These are phyloP conservation scores for Metrosideros polymorpha DNA, from an alignment of 441 rosid genomes.

Conservation along the genomic window DNA sequence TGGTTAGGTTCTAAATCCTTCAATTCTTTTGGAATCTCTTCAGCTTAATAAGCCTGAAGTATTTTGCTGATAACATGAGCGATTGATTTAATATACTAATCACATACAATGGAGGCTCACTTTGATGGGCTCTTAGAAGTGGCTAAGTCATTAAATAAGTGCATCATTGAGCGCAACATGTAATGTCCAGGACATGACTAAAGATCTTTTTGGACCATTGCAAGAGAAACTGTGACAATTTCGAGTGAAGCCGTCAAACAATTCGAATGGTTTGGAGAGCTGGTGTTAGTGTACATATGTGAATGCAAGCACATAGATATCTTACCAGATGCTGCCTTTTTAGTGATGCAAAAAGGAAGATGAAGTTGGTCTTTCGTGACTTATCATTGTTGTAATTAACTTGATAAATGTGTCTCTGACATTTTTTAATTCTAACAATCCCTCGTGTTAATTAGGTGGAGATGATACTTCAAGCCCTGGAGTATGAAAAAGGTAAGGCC, in stretches of 20 bases:
- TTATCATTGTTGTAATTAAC: neutral
- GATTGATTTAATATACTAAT: neutral
- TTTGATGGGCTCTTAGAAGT: neutral
- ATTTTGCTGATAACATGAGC: neutral
- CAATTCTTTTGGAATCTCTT: neutral
- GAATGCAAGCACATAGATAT: neutral
- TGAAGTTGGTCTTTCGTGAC: neutral
- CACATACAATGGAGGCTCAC: neutral
- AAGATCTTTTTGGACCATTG: neutral
- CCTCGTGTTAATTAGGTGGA: conserved; percentile 36
- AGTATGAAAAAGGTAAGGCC: conserved; percentile 60
- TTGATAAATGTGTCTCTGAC: neutral
- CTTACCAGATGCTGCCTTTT: neutral
- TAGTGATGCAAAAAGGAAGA: neutral
- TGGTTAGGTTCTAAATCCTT: neutral
- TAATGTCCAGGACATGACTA: neutral
- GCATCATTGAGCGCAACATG: neutral
- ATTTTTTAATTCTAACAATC: neutral
- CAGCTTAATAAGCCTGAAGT: neutral
- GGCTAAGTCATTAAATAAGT: neutral
- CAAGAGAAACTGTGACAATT: neutral
- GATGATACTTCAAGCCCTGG: conserved; percentile 83
- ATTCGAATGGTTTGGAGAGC: neutral
- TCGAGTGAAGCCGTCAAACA: neutral
- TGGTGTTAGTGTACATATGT: neutral